Conservation (phyloP, 495 filamentous ascomycete genomes). For the Alectoria sarmentosa region DNA sequence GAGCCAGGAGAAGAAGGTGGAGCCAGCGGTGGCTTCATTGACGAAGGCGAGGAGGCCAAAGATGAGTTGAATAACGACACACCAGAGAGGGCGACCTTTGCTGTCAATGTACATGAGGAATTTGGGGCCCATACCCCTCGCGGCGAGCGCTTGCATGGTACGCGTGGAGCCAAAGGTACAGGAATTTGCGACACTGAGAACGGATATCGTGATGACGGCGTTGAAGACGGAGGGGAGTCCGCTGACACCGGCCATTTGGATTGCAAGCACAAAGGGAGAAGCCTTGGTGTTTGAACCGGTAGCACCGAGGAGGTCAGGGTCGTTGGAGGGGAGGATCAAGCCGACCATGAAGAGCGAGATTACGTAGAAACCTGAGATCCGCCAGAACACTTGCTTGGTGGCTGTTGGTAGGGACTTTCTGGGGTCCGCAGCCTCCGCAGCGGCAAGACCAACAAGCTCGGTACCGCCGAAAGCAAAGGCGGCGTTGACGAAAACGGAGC, state of each 20-base stretch:
- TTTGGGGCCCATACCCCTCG: constrained; percentile 50
- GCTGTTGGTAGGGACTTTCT: constrained; percentile 57
- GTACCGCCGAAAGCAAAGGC: constrained; percentile 69
- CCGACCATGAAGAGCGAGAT: constrained; percentile 67
- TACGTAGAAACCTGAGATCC: constrained; percentile 70
- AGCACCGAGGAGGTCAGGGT: constrained; percentile 36
- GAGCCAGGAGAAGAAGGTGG: constrained; percentile 52
- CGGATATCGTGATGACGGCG: constrained; percentile 62
- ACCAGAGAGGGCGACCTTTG: constrained; percentile 49
- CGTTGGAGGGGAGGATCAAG: constrained; percentile 56
- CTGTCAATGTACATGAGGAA: constrained; percentile 52
- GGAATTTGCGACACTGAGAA: constrained; percentile 59
- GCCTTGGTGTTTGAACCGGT: constrained; percentile 48
- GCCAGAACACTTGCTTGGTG: constrained; percentile 70
- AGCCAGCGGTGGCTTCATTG: constrained; percentile 38
- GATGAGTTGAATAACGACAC: constrained; percentile 43
- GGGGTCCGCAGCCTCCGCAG: constrained; percentile 61
- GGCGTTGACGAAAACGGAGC: constrained; percentile 65
- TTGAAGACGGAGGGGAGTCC: constrained; percentile 70
- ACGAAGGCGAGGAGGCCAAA: constrained; percentile 52
- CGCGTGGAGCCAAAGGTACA: constrained; percentile 56
- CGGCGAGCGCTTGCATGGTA: constrained; percentile 54
- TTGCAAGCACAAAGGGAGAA: constrained; percentile 70
- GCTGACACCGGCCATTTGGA: constrained; percentile 55
- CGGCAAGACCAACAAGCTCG: constrained; percentile 66